Evolutionary conservation across 1,284 basidiomycete species (phyloP).

Genomic region (Psilocybe mexicana): DNA sequence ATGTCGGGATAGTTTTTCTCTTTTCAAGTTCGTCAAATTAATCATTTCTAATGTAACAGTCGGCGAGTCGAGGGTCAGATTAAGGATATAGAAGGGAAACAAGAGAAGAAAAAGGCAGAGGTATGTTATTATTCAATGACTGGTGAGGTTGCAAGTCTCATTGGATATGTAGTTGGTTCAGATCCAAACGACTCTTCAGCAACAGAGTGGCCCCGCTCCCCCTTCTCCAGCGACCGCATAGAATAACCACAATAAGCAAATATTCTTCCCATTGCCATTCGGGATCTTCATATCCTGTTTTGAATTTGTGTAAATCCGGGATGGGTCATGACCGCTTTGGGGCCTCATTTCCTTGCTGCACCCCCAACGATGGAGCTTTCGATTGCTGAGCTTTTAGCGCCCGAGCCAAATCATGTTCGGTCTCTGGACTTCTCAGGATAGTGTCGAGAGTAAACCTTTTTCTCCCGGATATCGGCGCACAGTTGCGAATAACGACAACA

Average conservation of each 20-base stretch:
- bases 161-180: constrained; percentile 55
- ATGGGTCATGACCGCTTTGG: constrained; percentile 6
- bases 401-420: constrained; percentile 49
- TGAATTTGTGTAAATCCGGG: neutral
- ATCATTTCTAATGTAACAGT: constrained; percentile 40
- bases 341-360: constrained; percentile 14
- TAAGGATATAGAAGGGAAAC: constrained; percentile 71
- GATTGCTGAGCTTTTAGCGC: constrained; percentile 23
- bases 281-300: neutral
- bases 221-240: constrained; percentile 15
- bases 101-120: constrained; percentile 80
- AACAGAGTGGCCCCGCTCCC: constrained; percentile 20
- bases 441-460: constrained; percentile 73
- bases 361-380: constrained; percentile 9
- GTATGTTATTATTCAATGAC: constrained; percentile 42
- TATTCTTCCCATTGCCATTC: neutral
- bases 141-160: constrained; percentile 7
- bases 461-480: constrained; percentile 72
- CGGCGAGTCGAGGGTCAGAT: constrained; percentile 81
- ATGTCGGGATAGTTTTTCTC: constrained; percentile 60
- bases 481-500: constrained; percentile 74
- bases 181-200: constrained; percentile 58
- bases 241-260: neutral
- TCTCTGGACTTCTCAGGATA: constrained; percentile 65
- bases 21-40: constrained; percentile 5